Conservation (phyloP, 306 rosid genomes). For the Trifolium repens region DNA sequence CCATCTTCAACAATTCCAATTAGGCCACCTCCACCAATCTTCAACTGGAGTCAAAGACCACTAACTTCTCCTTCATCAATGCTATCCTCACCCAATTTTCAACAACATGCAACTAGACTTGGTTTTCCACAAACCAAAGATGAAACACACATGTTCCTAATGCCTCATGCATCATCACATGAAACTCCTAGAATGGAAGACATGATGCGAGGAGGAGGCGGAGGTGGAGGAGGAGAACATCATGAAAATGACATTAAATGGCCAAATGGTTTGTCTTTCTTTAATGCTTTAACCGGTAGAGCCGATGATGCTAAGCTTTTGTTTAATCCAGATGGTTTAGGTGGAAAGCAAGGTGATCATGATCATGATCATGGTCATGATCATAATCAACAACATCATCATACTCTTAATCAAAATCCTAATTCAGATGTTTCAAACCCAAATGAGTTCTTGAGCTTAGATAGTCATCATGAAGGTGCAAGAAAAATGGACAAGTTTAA, state of each 20-base stretch:
- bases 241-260: conserved; percentile 88
- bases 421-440: conserved; percentile 58
- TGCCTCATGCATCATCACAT: conserved; percentile 64
- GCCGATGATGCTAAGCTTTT: conserved; percentile 78
- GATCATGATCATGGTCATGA: conserved; percentile 40
- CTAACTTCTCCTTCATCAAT: conserved; percentile 61
- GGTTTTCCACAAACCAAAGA: conserved; percentile 75
- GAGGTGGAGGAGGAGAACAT: conserved; percentile 34
- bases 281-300: conserved; percentile 85
- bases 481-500: conserved; percentile 83
- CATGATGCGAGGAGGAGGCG: conserved; percentile 49
- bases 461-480: conserved; percentile 60
- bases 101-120: conserved; percentile 58
- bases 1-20: conserved; percentile 65
- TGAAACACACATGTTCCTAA: conserved; percentile 77
- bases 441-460: conserved; percentile 91
- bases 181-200: conserved; percentile 73
- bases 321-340: conserved; percentile 74
- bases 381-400: conserved; percentile 38
- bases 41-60: conserved; percentile 88
- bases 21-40: conserved; percentile 78
- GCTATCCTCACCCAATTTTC: conserved; percentile 78
- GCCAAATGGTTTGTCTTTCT: conserved; percentile 91
- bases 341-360: conserved; percentile 56
- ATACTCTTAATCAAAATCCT: conserved; percentile 37